A percentile compares a stretch with the other conserved stretches of the same genome.
Evolutionary conservation across 2,329 filamentous ascomycete genomes (phyloP).

Genomic region (Macroventuria anomochaeta): DNA sequence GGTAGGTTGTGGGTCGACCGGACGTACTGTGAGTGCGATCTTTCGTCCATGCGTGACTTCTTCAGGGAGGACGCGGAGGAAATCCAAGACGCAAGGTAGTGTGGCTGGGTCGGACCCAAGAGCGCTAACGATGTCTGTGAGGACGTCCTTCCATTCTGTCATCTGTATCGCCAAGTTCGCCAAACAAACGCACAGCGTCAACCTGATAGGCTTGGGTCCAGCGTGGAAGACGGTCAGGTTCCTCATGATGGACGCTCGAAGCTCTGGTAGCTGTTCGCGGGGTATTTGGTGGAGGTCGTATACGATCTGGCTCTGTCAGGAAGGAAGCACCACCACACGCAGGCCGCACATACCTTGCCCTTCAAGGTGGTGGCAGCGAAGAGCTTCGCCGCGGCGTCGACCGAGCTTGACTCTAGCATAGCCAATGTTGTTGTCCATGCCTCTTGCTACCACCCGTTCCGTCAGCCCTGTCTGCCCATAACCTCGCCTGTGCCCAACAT

Average conservation of each 20-base stretch:
- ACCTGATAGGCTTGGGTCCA: constrained; percentile 77
- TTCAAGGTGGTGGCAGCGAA: constrained; percentile 97
- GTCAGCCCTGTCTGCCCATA: constrained; percentile 31
- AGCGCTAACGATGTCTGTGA: constrained; percentile 78
- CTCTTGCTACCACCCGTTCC: constrained; percentile 66
- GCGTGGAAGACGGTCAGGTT: constrained; percentile 81
- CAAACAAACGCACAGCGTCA: constrained; percentile 93
- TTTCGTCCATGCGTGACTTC: constrained; percentile 99
- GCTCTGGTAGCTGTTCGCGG: constrained; percentile 71
- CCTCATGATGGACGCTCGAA: constrained; percentile 83
- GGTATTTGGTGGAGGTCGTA: constrained; percentile 94
- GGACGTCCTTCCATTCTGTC: constrained; percentile 92
- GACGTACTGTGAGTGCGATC: constrained; percentile 98
- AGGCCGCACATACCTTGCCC: constrained; percentile 76
- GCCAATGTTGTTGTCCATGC: constrained; percentile 90
- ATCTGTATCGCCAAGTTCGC: constrained; percentile 96
- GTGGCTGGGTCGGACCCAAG: constrained; percentile 78
- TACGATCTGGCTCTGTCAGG: constrained; percentile 72
- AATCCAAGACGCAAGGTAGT: constrained; percentile 90
- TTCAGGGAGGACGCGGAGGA: constrained; percentile 94
- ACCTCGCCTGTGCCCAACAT: constrained; percentile 49
- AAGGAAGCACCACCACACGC: not conserved
- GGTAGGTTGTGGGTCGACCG: constrained; percentile 57
- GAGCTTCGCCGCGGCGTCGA: constrained; percentile 83
- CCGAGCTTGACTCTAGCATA: constrained; percentile 78